A percentile compares a stretch with the other conserved stretches of the same genome.
Conservation (phyloP, 768 basidiomycete genomes). For the Dendrothele bispora region DNA sequence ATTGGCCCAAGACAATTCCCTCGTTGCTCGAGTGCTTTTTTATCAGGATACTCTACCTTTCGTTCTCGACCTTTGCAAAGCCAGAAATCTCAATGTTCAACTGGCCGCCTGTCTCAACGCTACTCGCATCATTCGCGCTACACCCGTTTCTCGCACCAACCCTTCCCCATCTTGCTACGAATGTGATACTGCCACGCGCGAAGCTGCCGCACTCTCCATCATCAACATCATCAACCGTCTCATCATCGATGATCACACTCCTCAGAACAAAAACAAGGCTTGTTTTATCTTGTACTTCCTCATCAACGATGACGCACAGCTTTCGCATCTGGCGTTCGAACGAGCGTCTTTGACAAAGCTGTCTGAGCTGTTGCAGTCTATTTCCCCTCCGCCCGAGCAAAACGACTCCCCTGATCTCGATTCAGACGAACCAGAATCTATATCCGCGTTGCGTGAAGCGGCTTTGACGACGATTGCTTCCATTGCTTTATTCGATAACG, state of each 20-base stretch:
- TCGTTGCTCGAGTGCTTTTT: slow-evolving; percentile 38
- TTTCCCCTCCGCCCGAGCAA: slow-evolving; percentile 47
- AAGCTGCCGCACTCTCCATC: slow-evolving; percentile 54
- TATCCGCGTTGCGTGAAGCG: slow-evolving; percentile 66
- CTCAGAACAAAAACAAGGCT: slow-evolving; percentile 54
- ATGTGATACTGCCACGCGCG: slow-evolving; percentile 34
- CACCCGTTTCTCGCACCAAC: slow-evolving; percentile 24
- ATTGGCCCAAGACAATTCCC: slow-evolving; percentile 60
- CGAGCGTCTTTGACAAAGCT: slow-evolving; percentile 63
- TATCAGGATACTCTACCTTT: slow-evolving; percentile 33
- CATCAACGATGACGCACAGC: slow-evolving; percentile 64
- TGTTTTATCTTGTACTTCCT: slow-evolving; percentile 77
- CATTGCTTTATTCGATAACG: slow-evolving; percentile 69
- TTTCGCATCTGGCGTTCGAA: slow-evolving; percentile 72
- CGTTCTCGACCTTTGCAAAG: slow-evolving; percentile 56
- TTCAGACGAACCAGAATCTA: slow-evolving; percentile 67
- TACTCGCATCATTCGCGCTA: slow-evolving; percentile 61
- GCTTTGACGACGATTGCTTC: slow-evolving; percentile 73
- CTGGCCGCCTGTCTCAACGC: slow-evolving; percentile 74
- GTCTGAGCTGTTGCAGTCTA: slow-evolving; percentile 46
- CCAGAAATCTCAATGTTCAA: slow-evolving; percentile 60
- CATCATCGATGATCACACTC: slow-evolving; percentile 35
- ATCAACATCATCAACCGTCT: slow-evolving; percentile 70
- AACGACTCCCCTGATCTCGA: slow-evolving; percentile 47
- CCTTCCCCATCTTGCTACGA: slow-evolving; percentile 5